Conservation (phyloP, 805 yeast genomes). For the Starmerella floris region DNA sequence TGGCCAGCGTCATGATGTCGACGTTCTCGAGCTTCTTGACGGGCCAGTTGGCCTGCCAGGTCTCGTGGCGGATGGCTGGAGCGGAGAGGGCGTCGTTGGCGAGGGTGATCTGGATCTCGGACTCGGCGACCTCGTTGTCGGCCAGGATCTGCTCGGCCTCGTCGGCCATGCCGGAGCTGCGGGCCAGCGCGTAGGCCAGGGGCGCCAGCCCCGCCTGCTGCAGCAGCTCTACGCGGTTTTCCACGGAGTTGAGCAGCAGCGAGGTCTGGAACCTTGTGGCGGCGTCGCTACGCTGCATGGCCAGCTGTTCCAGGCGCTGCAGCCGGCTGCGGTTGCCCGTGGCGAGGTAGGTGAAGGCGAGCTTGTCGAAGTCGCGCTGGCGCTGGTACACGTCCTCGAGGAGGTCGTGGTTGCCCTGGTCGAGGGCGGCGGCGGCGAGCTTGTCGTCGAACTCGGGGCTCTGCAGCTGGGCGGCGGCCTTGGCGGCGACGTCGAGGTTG, state of each 20-base stretch:
- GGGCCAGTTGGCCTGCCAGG: constrained; percentile 59
- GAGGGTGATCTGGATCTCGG: constrained; percentile 49
- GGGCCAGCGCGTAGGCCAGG: constrained; percentile 86
- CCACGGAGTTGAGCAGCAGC: constrained; percentile 58
- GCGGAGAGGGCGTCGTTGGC: constrained; percentile 25
- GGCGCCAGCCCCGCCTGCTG: constrained; percentile 71
- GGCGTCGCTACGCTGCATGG: constrained; percentile 73
- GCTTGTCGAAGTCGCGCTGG: constrained; percentile 70
- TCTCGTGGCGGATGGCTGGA: constrained; percentile 36
- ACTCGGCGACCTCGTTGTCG: constrained; percentile 52
- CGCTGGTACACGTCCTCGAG: constrained; percentile 85
- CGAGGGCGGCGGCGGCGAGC: constrained; percentile 71
- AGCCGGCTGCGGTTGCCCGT: constrained; percentile 71
- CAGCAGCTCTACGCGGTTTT: constrained; percentile 60
- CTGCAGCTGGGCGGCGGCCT: constrained; percentile 70
- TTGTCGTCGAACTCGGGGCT: constrained; percentile 61
- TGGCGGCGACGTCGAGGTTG: constrained; percentile 71
- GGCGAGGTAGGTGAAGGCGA: constrained; percentile 73
- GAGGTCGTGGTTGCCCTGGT: constrained; percentile 75
- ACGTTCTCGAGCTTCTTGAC: constrained; percentile 36
- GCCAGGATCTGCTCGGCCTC: constrained; percentile 59
- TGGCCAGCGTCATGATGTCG: constrained; percentile 23
- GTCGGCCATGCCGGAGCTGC: constrained; percentile 65
- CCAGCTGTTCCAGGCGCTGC: constrained; percentile 73
- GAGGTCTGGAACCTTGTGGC: constrained; percentile 74